These are phyloP conservation scores for Nymphaea thermarum DNA, from an alignment of 164 flowering plant species.

Conservation along the genomic window DNA sequence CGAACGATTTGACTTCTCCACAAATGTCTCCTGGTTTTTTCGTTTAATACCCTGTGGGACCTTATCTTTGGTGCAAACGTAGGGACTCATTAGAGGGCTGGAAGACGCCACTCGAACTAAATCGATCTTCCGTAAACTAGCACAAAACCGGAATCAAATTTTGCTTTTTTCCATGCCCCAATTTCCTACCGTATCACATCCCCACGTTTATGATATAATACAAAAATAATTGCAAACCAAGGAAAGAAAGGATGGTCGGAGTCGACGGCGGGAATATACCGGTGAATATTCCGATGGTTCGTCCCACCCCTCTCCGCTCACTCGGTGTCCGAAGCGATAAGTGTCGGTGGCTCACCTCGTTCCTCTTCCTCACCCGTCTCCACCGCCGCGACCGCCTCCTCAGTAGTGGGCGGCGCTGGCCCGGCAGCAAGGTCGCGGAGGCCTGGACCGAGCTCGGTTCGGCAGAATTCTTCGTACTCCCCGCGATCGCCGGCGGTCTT, in stretches of 20 bases:
- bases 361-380: background rate
- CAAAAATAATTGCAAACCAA: background rate
- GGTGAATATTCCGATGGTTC: background rate
- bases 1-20: too few relatives aligned
- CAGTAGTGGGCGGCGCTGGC: background rate
- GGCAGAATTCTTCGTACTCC: conserved; percentile 69
- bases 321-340: conserved; percentile 39
- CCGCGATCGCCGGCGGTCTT: conserved; percentile 69
- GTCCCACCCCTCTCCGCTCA: conserved; percentile 7
- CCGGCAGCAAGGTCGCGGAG: conserved; percentile 33
- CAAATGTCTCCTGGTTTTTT: too few relatives aligned
- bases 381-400: too few relatives aligned
- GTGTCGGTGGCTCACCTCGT: conserved; percentile 14
- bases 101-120: too few relatives aligned
- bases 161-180: too few relatives aligned
- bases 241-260: background rate
- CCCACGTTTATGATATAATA: background rate
- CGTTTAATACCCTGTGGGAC: too few relatives aligned
- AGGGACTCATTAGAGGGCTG: too few relatives aligned
- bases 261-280: background rate
- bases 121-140: too few relatives aligned
- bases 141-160: too few relatives aligned
- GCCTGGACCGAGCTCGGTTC: conserved; percentile 58
- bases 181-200: background rate
- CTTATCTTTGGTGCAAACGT: too few relatives aligned